Conservation (phyloP, 345 rosid genomes). For the Melastoma malabathricum region DNA sequence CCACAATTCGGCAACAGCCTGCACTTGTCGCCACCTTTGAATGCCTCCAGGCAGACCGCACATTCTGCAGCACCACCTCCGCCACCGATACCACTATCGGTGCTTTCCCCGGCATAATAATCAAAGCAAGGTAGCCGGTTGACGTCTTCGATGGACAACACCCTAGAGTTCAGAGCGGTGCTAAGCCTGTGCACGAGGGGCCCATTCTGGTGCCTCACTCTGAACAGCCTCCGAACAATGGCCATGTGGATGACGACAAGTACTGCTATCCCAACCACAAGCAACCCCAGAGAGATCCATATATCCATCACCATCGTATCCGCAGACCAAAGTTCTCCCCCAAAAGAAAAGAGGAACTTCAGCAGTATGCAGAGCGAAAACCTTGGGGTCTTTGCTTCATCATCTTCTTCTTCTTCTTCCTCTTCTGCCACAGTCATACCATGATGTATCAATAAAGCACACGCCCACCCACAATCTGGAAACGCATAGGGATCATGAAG, state of each 20-base stretch:
- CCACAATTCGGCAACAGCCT: constrained; percentile 11
- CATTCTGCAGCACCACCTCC: constrained; percentile 6
- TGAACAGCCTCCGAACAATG: constrained; percentile 26
- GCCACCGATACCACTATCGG: neutral
- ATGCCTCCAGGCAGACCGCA: constrained; percentile 11
- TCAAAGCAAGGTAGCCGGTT: constrained; percentile 29
- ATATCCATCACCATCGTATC: constrained; percentile 16
- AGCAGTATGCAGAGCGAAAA: too few species aligned
- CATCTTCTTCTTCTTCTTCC: too few species aligned
- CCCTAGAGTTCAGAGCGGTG: neutral
- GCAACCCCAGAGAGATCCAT: constrained; percentile 13
- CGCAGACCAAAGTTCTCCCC: too few species aligned
- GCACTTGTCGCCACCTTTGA: constrained; percentile 9
- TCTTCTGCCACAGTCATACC: too few species aligned
- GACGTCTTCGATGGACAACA: constrained; percentile 19
- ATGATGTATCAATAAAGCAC: too few species aligned
- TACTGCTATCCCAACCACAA: constrained; percentile 23
- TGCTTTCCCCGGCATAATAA: constrained; percentile 14
- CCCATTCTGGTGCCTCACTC: constrained; percentile 8
- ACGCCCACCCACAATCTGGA: neutral
- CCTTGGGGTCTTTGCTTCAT: too few species aligned
- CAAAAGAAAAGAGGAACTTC: too few species aligned
- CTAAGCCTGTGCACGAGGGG: constrained; percentile 5
- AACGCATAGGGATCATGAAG: constrained; percentile 1
- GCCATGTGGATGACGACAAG: constrained; percentile 29